Evolutionary conservation across 805 yeast species (phyloP).

Genomic region (Metschnikowia aberdeeniae): DNA sequence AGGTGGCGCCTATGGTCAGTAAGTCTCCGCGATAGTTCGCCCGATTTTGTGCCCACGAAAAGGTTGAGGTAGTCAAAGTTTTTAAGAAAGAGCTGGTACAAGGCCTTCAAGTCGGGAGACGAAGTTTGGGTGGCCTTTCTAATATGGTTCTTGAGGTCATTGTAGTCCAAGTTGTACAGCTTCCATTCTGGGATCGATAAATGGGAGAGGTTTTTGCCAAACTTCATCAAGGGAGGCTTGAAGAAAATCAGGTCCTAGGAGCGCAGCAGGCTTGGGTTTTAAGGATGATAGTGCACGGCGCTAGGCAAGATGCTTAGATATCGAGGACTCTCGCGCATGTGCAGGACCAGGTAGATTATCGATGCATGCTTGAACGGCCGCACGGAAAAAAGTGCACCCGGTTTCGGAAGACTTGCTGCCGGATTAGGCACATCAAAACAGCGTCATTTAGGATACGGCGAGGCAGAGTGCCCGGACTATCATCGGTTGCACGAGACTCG

Average conservation of each 20-base stretch:
- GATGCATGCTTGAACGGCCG: no score
- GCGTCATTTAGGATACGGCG: no score
- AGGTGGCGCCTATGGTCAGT: conserved; percentile 23
- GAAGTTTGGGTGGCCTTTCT: conserved; percentile 47
- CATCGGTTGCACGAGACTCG: no score
- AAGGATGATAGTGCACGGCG: no score
- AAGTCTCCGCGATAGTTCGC: conserved; percentile 56
- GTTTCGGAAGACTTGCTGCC: no score
- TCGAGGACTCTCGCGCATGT: no score
- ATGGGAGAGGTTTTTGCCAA: conserved; percentile 70
- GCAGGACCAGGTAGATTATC: no score
- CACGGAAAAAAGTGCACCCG: no score
- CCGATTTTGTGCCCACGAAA: conserved; percentile 63
- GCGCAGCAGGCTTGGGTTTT: neutral
- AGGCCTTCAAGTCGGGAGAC: conserved; percentile 30
- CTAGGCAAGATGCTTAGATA: no score
- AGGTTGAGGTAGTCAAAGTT: conserved; percentile 60
- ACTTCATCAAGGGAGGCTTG: conserved; percentile 56
- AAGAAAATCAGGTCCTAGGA: neutral
- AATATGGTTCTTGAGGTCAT: conserved; percentile 66
- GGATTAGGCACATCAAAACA: no score
- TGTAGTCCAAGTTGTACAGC: conserved; percentile 77
- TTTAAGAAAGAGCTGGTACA: conserved; percentile 40
- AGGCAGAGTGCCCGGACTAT: no score
- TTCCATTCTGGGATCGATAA: conserved; percentile 88